phyloP scores from a whole-genome alignment of 2,329 filamentous ascomycete species.

The Talaromyces sp. region DNA sequence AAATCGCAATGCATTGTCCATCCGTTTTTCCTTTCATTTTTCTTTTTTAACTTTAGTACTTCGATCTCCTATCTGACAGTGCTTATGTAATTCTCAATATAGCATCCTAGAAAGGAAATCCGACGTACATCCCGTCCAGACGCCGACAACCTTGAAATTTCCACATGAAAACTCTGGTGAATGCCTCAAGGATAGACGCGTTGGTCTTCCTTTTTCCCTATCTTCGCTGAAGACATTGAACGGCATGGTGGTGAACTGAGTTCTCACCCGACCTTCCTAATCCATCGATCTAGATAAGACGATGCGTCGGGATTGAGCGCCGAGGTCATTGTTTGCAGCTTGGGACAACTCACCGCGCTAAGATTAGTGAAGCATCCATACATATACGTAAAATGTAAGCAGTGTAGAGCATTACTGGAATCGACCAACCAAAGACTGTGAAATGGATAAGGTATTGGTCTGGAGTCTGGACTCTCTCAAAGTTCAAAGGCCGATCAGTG shows the following conservation, averaged over 20 bases:
- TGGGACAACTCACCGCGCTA: conserved; percentile 5
- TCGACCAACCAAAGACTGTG: not conserved
- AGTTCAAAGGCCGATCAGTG: not conserved
- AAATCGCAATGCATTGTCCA: too few relatives aligned
- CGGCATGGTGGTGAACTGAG: not conserved
- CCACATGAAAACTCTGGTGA: not conserved
- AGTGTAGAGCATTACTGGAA: not conserved
- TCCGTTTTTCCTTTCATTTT: too few relatives aligned
- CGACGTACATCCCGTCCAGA: not conserved
- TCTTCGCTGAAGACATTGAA: not conserved
- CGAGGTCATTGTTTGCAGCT: not conserved
- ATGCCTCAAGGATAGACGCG: not conserved
- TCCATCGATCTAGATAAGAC: not conserved
- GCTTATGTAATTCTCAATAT: not conserved
- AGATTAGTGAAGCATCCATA: not conserved
- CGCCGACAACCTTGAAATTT: too few relatives aligned
- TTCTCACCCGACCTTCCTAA: conserved; percentile 1
- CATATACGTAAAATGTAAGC: not conserved
- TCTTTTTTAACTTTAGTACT: not conserved
- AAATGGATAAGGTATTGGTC: not conserved
- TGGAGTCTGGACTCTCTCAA: not conserved
- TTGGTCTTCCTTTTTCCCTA: not conserved
- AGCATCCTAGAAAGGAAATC: not conserved
- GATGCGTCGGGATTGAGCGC: not conserved
- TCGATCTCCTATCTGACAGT: not conserved